phyloP scores from a whole-genome alignment of 1,284 basidiomycete species.

The Tremellales sp. region DNA sequence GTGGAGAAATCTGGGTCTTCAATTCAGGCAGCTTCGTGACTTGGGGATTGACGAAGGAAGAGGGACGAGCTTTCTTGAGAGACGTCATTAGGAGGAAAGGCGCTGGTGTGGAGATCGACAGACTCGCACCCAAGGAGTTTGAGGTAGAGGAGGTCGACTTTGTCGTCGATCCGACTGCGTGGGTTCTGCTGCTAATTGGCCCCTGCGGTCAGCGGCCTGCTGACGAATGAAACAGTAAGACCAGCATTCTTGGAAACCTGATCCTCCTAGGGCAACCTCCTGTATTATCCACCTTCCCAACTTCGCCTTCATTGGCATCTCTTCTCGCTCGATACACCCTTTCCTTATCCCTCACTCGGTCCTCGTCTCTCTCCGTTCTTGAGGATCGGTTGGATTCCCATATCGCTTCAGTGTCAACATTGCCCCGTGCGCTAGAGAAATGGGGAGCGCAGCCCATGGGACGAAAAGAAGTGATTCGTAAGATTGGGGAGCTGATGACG shows the following conservation, averaged over 20 bases:
- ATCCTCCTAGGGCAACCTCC: constrained; percentile 76
- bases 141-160: constrained; percentile 89
- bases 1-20: constrained; percentile 85
- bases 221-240: constrained; percentile 55
- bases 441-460: constrained; percentile 77
- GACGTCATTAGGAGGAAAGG: constrained; percentile 58
- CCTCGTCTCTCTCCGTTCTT: constrained; percentile 74
- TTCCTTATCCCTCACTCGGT: constrained; percentile 81
- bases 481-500: constrained; percentile 79
- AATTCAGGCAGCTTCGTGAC: constrained; percentile 78
- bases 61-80: constrained; percentile 63
- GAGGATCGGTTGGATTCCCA: constrained; percentile 78
- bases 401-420: constrained; percentile 68
- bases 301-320: constrained; percentile 48
- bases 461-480: constrained; percentile 74
- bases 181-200: constrained; percentile 38
- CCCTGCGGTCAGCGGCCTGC: neutral
- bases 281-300: constrained; percentile 45
- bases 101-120: constrained; percentile 59
- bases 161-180: constrained; percentile 81
- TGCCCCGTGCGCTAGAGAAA: constrained; percentile 68
- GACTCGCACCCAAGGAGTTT: constrained; percentile 56
- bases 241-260: constrained; percentile 79
- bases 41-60: constrained; percentile 80
- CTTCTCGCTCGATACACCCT: constrained; percentile 80